A percentile compares a stretch with the other conserved stretches of the same genome.
Conservation (phyloP, 2,329 filamentous ascomycete genomes). For the Colletotrichum salicis region DNA sequence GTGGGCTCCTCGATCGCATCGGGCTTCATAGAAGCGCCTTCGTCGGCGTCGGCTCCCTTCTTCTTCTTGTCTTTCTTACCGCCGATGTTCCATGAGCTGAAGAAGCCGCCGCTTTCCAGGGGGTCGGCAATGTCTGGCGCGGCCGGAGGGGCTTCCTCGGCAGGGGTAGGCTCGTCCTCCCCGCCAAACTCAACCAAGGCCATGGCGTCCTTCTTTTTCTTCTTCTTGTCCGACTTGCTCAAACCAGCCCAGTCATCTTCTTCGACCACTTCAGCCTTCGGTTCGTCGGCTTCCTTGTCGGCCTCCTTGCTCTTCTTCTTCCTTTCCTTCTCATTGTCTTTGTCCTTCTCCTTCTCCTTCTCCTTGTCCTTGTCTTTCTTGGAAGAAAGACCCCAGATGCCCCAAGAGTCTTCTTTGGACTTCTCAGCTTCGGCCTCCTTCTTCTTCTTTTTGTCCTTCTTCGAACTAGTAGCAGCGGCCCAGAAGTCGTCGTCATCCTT, state of each 20-base stretch:
- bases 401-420: slow-evolving; percentile 36
- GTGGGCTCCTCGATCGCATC: slow-evolving; percentile 56
- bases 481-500: slow-evolving; percentile 48
- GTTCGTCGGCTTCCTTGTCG: slow-evolving; percentile 23
- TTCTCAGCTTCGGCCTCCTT: slow-evolving; percentile 40
- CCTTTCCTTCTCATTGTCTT: slow-evolving; percentile 41
- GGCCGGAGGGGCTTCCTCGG: slow-evolving; percentile 41
- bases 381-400: slow-evolving; percentile 39
- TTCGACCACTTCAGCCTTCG: slow-evolving; percentile 20
- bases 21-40: slow-evolving; percentile 43
- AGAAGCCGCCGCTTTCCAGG: slow-evolving; percentile 61
- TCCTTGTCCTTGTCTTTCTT: slow-evolving; percentile 47
- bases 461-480: slow-evolving; percentile 40
- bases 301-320: slow-evolving; percentile 46
- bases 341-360: slow-evolving; percentile 37
- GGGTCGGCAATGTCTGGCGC: slow-evolving; percentile 45
- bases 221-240: slow-evolving; percentile 59
- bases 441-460: slow-evolving; percentile 47
- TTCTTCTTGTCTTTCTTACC: slow-evolving; percentile 60
- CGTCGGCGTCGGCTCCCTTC: slow-evolving; percentile 28
- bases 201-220: slow-evolving; percentile 50
- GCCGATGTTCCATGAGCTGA: slow-evolving; percentile 65
- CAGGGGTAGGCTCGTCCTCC: slow-evolving; percentile 39
- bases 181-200: slow-evolving; percentile 50
- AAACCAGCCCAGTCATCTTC: slow-evolving; percentile 37